Conservation (phyloP, 129 eudicot species). For the Smallanthus sonchifolius region DNA sequence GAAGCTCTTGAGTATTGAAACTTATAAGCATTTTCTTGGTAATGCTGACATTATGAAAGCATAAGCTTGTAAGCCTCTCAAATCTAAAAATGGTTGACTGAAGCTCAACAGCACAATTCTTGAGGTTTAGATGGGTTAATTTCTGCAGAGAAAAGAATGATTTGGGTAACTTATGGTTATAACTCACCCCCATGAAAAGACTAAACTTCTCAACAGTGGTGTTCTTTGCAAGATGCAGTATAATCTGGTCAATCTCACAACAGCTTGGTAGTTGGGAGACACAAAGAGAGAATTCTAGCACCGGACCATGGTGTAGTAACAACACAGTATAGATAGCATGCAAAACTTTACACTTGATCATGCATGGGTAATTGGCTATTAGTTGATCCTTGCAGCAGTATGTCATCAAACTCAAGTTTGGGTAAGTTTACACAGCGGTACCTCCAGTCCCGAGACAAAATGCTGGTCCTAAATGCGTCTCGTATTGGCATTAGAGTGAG, state of each 20-base stretch:
- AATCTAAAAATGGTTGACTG: background rate
- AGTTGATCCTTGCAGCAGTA: background rate
- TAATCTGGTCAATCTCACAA: conserved; percentile 20
- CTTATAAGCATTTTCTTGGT: background rate
- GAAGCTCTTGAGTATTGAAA: conserved; percentile 9
- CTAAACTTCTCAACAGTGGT: conserved; percentile 7
- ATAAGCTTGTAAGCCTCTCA: background rate
- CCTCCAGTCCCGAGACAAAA: too few species aligned
- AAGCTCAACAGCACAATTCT: background rate
- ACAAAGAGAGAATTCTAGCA: conserved; percentile 14
- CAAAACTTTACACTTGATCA: background rate
- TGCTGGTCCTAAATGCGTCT: conserved; percentile 37
- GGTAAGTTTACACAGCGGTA: conserved; percentile 26
- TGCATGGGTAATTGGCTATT: background rate
- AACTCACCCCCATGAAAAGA: background rate
- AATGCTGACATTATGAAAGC: background rate
- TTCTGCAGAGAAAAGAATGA: background rate
- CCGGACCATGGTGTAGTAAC: conserved; percentile 20
- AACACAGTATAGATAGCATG: background rate
- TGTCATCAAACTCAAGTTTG: conserved; percentile 25
- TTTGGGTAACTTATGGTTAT: background rate
- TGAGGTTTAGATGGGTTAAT: background rate
- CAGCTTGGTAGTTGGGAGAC: conserved; percentile 1
- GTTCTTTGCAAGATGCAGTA: conserved; percentile 14
- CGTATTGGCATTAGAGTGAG: conserved; percentile 11